phyloP scores from a whole-genome alignment of 768 basidiomycete species.

The Trametes sanguinea region DNA sequence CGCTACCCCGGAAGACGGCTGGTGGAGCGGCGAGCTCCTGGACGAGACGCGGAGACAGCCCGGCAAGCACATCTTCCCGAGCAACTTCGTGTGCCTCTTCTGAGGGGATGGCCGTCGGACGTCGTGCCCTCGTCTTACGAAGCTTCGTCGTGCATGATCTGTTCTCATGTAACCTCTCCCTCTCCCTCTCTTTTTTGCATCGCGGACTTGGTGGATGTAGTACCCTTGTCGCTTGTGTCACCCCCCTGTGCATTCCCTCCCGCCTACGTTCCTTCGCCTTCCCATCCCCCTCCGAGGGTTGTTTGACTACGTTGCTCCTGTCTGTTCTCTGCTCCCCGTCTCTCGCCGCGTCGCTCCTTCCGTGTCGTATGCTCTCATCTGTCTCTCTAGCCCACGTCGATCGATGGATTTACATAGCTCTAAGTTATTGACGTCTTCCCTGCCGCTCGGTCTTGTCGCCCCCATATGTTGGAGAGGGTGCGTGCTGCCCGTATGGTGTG shows the following conservation, averaged over 20 bases:
- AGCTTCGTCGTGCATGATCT: not conserved
- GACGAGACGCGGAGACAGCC: conserved; percentile 70
- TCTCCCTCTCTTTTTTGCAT: not conserved
- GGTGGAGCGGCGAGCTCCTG: conserved; percentile 94
- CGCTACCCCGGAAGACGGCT: conserved; percentile 91
- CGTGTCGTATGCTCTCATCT: conserved; percentile 14
- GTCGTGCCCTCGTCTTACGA: not conserved
- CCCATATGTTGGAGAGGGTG: too few species aligned
- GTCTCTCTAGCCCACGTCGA: conserved; percentile 19
- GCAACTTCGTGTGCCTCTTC: conserved; percentile 85
- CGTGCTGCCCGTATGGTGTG: too few species aligned
- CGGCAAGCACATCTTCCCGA: conserved; percentile 82
- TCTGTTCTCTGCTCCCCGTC: not conserved
- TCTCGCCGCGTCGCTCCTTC: not conserved
- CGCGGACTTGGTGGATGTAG: not conserved
- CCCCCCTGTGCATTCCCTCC: not conserved
- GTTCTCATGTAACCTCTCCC: not conserved
- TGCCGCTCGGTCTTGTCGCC: too few species aligned
- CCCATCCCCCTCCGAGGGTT: not conserved
- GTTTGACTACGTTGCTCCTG: not conserved
- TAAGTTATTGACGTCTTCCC: conserved; percentile 17
- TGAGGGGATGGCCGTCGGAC: conserved; percentile 30
- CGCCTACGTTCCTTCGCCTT: not conserved
- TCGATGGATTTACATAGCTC: conserved; percentile 19
- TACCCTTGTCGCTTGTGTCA: too few species aligned